These are phyloP conservation scores for Pythium guiyangense DNA, from an alignment of 352 stramenopile species.

Conservation along the genomic window DNA sequence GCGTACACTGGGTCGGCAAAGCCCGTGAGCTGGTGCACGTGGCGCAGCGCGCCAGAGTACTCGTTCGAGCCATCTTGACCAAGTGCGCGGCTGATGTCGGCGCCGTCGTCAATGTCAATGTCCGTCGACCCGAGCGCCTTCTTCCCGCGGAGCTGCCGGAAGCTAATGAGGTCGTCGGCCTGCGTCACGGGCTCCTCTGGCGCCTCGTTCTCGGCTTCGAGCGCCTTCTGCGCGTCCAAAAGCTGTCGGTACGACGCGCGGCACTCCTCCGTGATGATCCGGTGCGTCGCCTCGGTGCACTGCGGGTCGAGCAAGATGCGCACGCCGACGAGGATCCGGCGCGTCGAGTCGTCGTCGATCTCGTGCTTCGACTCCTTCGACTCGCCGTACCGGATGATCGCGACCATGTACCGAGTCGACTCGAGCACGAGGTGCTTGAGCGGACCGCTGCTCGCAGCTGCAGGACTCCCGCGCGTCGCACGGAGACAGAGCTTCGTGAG, in stretches of 20 bases:
- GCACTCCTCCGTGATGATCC: constrained; percentile 82
- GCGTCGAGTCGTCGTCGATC: constrained; percentile 93
- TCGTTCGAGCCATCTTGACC: constrained; percentile 87
- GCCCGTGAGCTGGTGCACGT: constrained; percentile 98
- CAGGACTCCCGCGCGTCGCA: constrained; percentile 54
- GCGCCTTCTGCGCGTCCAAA: constrained; percentile 67
- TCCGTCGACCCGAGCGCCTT: constrained; percentile 91
- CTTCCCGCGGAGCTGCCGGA: constrained; percentile 93
- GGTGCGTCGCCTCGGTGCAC: constrained; percentile 52
- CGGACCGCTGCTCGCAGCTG: constrained; percentile 32
- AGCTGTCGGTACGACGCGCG: constrained; percentile 72
- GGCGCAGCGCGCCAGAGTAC: constrained; percentile 90
- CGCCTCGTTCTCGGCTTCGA: constrained; percentile 55
- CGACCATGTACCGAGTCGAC: constrained; percentile 68
- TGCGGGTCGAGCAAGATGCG: constrained; percentile 92
- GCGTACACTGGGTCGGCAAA: constrained; percentile 99
- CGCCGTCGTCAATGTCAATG: constrained; percentile 98
- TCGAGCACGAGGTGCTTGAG: constrained; percentile 75
- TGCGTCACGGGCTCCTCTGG: constrained; percentile 62
- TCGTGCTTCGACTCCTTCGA: constrained; percentile 77
- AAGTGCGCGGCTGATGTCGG: constrained; percentile 93
- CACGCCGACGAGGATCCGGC: constrained; percentile 94
- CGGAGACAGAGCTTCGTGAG: constrained; percentile 97
- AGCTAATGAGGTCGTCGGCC: constrained; percentile 97
- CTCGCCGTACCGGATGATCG: constrained; percentile 66